These are phyloP conservation scores for Lumnitzera racemosa DNA, from an alignment of 345 rosid species.

Conservation along the genomic window DNA sequence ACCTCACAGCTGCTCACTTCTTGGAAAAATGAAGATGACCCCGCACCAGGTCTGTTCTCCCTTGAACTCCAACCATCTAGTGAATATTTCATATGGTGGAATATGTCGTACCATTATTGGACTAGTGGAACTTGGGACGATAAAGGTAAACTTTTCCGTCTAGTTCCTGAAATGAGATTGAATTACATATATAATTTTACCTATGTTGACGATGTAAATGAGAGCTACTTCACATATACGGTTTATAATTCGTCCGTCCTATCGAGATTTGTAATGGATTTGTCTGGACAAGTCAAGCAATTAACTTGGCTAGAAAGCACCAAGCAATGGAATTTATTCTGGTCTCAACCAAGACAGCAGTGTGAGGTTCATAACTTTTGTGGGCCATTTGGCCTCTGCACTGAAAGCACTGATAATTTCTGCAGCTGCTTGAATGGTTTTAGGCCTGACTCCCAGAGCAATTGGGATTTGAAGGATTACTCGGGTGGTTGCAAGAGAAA, in stretches of 20 bases:
- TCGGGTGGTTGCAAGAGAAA: conserved; percentile 57
- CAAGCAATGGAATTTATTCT: conserved; percentile 51
- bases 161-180: conserved; percentile 64
- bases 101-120: conserved; percentile 43
- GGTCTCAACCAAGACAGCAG: conserved; percentile 63
- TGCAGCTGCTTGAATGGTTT: conserved; percentile 43
- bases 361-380: conserved; percentile 69
- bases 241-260: conserved; percentile 13
- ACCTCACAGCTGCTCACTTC: conserved; percentile 36
- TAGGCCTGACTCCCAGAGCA: conserved; percentile 13
- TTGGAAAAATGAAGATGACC: conserved; percentile 57
- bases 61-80: conserved; percentile 50
- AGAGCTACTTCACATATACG: conserved; percentile 58
- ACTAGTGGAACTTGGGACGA: conserved; percentile 60
- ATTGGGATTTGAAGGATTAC: conserved; percentile 48
- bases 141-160: conserved; percentile 23
- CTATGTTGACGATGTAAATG: conserved; percentile 27
- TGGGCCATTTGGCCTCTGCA: conserved; percentile 63
- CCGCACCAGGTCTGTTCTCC: conserved; percentile 70
- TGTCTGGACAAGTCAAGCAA: conserved; percentile 57
- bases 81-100: conserved; percentile 48
- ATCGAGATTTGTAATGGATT: conserved; percentile 45
- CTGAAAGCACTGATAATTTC: conserved; percentile 10
- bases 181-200: conserved; percentile 46
- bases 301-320: conserved; percentile 23